A percentile compares a stretch with the other conserved stretches of the same genome.
These are phyloP conservation scores for Erigeron canadensis DNA, from an alignment of 129 eudicot genomes.

Conservation along the genomic window DNA sequence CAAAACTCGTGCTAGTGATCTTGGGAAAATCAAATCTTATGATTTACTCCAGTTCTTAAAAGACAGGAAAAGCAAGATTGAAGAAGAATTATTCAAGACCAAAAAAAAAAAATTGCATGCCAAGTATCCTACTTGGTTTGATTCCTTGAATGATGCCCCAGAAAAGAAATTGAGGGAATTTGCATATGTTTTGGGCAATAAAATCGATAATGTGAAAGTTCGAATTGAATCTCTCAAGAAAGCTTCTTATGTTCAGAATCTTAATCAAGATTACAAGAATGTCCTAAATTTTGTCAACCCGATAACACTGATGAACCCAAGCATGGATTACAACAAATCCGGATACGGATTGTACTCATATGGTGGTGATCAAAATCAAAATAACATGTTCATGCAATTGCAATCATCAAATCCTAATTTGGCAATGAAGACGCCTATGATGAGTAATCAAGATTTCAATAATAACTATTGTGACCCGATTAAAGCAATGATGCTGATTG, in stretches of 20 bases:
- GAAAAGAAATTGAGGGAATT: not conserved
- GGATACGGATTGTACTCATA: not conserved
- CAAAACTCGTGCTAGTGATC: not conserved
- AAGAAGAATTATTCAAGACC: not conserved
- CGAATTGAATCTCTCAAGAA: not conserved
- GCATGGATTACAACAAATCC: not conserved
- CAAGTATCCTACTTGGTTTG: constrained; percentile 5
- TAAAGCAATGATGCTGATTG: not conserved
- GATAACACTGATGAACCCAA: not conserved
- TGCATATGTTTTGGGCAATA: not conserved
- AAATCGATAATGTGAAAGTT: not conserved
- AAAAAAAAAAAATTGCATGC: not conserved
- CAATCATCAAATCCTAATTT: constrained; percentile 2
- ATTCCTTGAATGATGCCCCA: not conserved
- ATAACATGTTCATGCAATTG: not conserved
- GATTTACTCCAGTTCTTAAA: not conserved
- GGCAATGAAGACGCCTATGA: not conserved
- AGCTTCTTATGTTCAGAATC: not conserved
- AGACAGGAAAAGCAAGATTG: not conserved
- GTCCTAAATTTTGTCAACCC: no score
- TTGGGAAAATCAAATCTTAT: not conserved
- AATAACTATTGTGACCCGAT: not conserved
- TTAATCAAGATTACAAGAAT: not conserved
- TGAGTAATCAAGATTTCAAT: not conserved
- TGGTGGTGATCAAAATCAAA: not conserved